phyloP scores from a whole-genome alignment of 495 filamentous ascomycete genomes.

The Penicillium atrosanguineum region DNA sequence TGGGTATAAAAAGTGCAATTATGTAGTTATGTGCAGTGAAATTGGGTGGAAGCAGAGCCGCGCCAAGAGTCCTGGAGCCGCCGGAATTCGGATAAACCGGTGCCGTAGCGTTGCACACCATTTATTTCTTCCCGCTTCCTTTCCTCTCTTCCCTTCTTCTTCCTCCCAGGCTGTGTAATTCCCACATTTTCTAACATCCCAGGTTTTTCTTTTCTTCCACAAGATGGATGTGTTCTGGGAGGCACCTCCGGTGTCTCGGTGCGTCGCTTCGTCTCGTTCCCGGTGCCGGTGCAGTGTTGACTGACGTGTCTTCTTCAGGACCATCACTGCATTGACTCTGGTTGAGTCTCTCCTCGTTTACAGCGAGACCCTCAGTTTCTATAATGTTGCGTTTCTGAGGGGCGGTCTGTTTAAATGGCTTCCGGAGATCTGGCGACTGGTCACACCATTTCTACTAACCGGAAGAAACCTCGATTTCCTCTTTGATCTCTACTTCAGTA shows the following conservation, averaged over 20 bases:
- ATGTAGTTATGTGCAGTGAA: not conserved
- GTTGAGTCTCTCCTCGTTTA: slow-evolving; percentile 59
- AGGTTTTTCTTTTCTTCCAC: slow-evolving; percentile 2
- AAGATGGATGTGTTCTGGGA: slow-evolving; percentile 67
- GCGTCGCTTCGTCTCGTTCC: slow-evolving; percentile 17
- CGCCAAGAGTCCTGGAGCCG: not conserved
- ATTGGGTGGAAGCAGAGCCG: not conserved
- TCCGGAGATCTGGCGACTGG: slow-evolving; percentile 67
- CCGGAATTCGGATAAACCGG: slow-evolving; percentile 19
- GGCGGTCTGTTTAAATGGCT: slow-evolving; percentile 57
- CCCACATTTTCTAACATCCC: slow-evolving; percentile 9
- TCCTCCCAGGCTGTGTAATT: slow-evolving; percentile 8
- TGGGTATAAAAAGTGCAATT: not conserved
- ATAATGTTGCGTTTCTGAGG: slow-evolving; percentile 57
- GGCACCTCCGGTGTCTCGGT: slow-evolving; percentile 70
- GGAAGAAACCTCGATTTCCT: slow-evolving; percentile 61
- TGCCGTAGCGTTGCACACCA: slow-evolving; percentile 24
- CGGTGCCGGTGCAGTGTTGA: slow-evolving; percentile 1
- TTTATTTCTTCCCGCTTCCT: slow-evolving; percentile 20
- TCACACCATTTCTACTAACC: slow-evolving; percentile 72
- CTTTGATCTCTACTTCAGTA: slow-evolving; percentile 82
- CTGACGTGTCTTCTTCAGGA: slow-evolving; percentile 49
- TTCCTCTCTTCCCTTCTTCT: slow-evolving; percentile 9
- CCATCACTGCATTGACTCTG: slow-evolving; percentile 66
- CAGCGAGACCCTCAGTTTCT: slow-evolving; percentile 54